A percentile compares a stretch with the other conserved stretches of the same genome.
These are phyloP conservation scores for Tritrichomonas foetus DNA, from an alignment of 208 protist species.

Conservation along the genomic window DNA sequence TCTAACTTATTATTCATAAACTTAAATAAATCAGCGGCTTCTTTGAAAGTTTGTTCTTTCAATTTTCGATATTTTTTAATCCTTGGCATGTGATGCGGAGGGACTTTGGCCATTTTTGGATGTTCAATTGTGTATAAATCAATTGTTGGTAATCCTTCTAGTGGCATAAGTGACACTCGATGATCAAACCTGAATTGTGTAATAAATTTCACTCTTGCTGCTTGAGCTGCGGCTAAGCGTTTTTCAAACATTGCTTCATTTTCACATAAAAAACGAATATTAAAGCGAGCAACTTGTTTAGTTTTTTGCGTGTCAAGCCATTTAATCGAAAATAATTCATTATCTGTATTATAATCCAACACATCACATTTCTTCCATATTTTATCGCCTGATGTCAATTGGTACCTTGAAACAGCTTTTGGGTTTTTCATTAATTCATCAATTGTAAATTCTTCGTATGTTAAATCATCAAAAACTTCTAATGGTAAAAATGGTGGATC, in stretches of 20 bases:
- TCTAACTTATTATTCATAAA: neutral
- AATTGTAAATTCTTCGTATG: slow-evolving; percentile 21
- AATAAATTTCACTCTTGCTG: neutral
- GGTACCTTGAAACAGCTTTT: neutral
- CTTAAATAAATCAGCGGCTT: neutral
- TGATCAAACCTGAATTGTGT: neutral
- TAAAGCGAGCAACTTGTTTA: slow-evolving; percentile 30
- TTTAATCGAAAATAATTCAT: neutral
- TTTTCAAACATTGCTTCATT: slow-evolving; percentile 22
- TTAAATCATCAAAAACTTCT: slow-evolving; percentile 38
- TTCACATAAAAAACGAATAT: neutral
- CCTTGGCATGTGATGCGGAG: neutral
- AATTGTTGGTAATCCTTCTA: neutral
- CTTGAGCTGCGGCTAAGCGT: neutral
- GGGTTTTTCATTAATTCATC: neutral
- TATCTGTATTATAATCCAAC: neutral
- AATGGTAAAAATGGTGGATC: slow-evolving; percentile 1
- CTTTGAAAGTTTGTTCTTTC: neutral
- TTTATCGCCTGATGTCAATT: too few species aligned
- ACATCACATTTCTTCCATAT: slow-evolving; percentile 21
- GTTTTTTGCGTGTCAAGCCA: neutral
- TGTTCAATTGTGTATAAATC: neutral
- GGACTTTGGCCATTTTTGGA: neutral
- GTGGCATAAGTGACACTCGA: neutral
- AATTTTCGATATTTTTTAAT: neutral